Evolutionary conservation across 169 alveolate genomes (phyloP), one percentile per base, ranked within the genome.

Genomic region (Cryptosporidium tyzzeri): DNA sequence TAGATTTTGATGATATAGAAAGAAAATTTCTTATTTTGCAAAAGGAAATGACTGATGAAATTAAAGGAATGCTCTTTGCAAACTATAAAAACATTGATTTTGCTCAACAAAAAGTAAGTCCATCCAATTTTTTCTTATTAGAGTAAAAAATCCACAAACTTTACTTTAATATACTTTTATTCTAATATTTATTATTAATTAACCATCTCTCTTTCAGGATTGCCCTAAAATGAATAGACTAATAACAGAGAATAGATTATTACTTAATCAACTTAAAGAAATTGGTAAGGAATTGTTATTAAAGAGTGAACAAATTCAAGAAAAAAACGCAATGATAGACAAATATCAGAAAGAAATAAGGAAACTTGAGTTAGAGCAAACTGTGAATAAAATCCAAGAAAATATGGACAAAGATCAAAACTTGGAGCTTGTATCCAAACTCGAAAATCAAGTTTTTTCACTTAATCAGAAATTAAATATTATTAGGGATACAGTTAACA

Each of bases 311-410:
- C 59, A 62, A 48, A 23, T 80, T 12, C 61, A 80, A 23, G 75
- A 62, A 31, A 80, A 80, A 65, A 62, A 59, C 41, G 37, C 73
- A 8, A 37, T n/a, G 29, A 44, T 80, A 80, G 89, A 80, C 48
- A 80, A 37, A 29, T 33, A 12, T 45, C 89, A 80, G 62, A 80
- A 80, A 67, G 89, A 80, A 7, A 41, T 80, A 18, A 80, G 68
- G 41, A 80, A 48, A 29, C 62, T 80, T 8, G 89, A 80, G 62
- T 39, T 80, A 6, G 89, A 80, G 29, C 75, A 41, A 41, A 80
- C 89, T 45, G 89, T 80, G 12, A 80, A 44, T 29, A 80, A 44
- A 48, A 80, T 80, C 12, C 89, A 80, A 65, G 80, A 80, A 65
- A 80, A 80, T 31, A 80, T 80, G 61, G 89, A 80, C 16, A 80